Evolutionary conservation across 1,139 yeast genomes (phyloP), one percentile per base, ranked within the genome.

Genomic region (Lodderomyces oxycetoniae): DNA sequence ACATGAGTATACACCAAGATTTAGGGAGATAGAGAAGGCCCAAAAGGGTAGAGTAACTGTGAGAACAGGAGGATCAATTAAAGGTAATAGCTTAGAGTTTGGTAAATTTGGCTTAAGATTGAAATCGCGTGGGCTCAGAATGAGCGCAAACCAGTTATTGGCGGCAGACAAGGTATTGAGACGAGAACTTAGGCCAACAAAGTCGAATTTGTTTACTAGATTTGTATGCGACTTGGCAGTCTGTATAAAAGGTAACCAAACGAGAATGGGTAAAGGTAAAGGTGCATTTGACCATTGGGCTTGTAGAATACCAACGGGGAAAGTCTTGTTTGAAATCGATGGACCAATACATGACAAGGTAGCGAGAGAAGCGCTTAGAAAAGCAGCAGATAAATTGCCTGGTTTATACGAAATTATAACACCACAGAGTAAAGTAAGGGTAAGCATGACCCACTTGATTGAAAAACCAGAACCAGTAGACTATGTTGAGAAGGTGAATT

Each of bases 181-280:
- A 75, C 75, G 95, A 61, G 79, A 79, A 41, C 79, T 88, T 53
- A 79, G 95, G 58, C 80, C 85, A 15, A 67, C 78, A 29, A 76
- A 79, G 27, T 84, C 85, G 19, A 67, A 75, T 48, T 67, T 87
- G 35, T 79, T 84, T 68, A 80, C 93, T 45, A 75, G 98, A 52
- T 70, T 89, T 43, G 78, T 81, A 32, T 84, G 96, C 32, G 82
- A 85, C 57, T 74, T 87, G 39, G 93, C 97, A 0, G 95, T 91
- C 14, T 89, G 96, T 62, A 78, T 86, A 39, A 91, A 91, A 65
- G 99, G 99, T 67, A 91, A 93, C 59, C 96, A 91, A 58, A 87
- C 96, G 13, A 91, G 99, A 79, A 91, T 91, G 99, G 99, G 99
- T 69, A 91, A 93, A 62, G 99, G 99, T 67, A 91, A 91, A 62